Conservation (phyloP, 2,329 filamentous ascomycete species). For the Epichloe baconii region DNA sequence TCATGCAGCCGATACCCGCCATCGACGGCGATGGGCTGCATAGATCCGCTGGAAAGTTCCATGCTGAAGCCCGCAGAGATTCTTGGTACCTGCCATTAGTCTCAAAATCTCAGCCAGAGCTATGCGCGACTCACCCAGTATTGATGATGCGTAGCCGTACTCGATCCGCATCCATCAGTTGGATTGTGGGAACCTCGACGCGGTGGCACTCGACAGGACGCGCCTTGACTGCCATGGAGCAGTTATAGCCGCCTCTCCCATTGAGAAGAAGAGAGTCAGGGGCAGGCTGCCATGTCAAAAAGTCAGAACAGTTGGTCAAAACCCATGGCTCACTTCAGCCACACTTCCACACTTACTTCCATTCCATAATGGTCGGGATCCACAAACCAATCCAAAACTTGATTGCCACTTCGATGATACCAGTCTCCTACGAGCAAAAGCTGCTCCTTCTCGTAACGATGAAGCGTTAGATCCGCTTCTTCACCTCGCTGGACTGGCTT, state of each 20-base stretch:
- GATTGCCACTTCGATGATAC: slow-evolving; percentile 23
- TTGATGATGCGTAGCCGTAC: slow-evolving; percentile 10
- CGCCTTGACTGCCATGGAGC: slow-evolving; percentile 10
- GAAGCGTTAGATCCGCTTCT: slow-evolving; percentile 4
- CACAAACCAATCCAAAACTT: slow-evolving; percentile 14
- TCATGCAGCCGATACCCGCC: slow-evolving; percentile 7
- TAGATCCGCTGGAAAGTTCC: not conserved
- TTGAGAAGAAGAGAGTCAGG: slow-evolving; percentile 28
- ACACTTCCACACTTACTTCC: slow-evolving; percentile 6
- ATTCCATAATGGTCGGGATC: slow-evolving; percentile 10
- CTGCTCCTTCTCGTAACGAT: slow-evolving; percentile 19
- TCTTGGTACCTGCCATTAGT: not conserved
- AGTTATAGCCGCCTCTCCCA: slow-evolving; percentile 15
- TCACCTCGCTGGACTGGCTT: slow-evolving; percentile 20
- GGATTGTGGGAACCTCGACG: slow-evolving; percentile 4
- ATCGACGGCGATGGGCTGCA: slow-evolving; percentile 11
- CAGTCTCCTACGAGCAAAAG: slow-evolving; percentile 26
- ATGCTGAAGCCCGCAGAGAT: slow-evolving; percentile 6
- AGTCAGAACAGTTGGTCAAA: slow-evolving; percentile 9
- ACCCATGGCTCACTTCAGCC: not conserved
- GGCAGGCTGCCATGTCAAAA: slow-evolving; percentile 20
- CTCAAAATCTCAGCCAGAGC: not conserved
- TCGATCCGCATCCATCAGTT: slow-evolving; percentile 4
- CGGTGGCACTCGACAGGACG: slow-evolving; percentile 7
- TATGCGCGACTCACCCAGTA: slow-evolving; percentile 4